Evolutionary conservation across 2,329 filamentous ascomycete species (phyloP).

Genomic region (Colletotrichum sp.): DNA sequence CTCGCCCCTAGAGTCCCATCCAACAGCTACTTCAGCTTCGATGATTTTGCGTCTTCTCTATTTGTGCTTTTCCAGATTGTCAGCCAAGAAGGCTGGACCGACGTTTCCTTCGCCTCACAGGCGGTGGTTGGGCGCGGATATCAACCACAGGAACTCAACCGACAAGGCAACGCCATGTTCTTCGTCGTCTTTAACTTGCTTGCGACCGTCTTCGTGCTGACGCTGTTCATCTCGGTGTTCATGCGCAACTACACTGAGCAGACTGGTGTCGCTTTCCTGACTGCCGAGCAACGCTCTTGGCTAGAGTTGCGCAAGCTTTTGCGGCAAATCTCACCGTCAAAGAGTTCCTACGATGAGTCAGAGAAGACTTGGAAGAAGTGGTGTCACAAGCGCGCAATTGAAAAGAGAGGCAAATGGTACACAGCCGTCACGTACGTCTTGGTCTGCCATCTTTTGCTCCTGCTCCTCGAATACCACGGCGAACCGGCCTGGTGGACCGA

Average conservation of each 20-base stretch:
- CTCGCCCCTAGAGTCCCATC: conserved; percentile 80
- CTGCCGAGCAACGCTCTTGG: conserved; percentile 95
- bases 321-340: conserved; percentile 92
- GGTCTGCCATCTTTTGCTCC: conserved; percentile 80
- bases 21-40: conserved; percentile 90
- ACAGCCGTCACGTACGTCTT: conserved; percentile 79
- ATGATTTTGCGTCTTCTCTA: conserved; percentile 90
- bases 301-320: conserved; percentile 91
- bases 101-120: conserved; percentile 87
- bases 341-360: conserved; percentile 81
- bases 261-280: conserved; percentile 94
- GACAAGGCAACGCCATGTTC: conserved; percentile 88
- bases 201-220: conserved; percentile 94
- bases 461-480: conserved; percentile 85
- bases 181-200: conserved; percentile 97
- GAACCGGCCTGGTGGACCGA: conserved; percentile 75
- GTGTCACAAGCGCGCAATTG: conserved; percentile 93
- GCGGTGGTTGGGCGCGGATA: conserved; percentile 77
- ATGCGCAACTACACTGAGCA: conserved; percentile 99
- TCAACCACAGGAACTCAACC: conserved; percentile 73
- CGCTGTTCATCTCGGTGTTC: conserved; percentile 97
- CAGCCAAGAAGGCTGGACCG: conserved; percentile 96
- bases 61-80: conserved; percentile 99
- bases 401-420: conserved; percentile 94
- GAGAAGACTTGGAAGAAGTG: conserved; percentile 84